Base-by-base conservation (phyloP, 106 monocot genomes). In the Dendrobium officinale region DNA sequence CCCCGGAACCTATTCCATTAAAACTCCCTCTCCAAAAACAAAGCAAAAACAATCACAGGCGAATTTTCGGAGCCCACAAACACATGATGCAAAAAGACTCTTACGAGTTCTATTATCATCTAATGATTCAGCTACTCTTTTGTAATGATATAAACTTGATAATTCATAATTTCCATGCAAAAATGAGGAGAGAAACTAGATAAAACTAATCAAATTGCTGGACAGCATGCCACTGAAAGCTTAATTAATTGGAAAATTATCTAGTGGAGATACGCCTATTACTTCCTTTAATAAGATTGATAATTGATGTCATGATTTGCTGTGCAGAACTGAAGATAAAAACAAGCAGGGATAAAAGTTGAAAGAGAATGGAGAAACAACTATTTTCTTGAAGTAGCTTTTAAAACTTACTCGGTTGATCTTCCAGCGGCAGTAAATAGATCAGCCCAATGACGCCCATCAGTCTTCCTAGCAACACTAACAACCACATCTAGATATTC, bases 371-470 rank as follows among this genome's bases (percentile, higher is more conserved):
- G 8, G 76, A 76, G n/a, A 76, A 49, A 43, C 13, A 74, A 9
- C 18, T 18, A 20, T 20, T 74, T 43, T 42, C 43, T 74, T 20
- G 0, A 42, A 74, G 42, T 74, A 9, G 27, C 27, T 7, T 43
- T 41, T 78, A 67, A 24, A 79, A 77, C 94, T 80, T 84, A 99
- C 98, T 99, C 99, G 61, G 99, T 99, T 84, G 99, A 99, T 88
- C 99, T 92, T 86, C 99, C 99, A 83, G 99, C 99, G 80, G 99
- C 92, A 70, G 90, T 82, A 79, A 99, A 99, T 51, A 99, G 81
- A 91, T 95, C 95, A 22, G 93, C 99, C 99, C 99, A 99, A 66
- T 99, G 99, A 42, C 95, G 81, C 7, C 99, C 99, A 89, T 99
- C 99, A 42, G 99, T 99, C 85, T 99, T 99, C 79, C 99, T 88